These are phyloP conservation scores for Sporothrix humicola DNA, from an alignment of 2,329 filamentous ascomycete species.

Conservation along the genomic window DNA sequence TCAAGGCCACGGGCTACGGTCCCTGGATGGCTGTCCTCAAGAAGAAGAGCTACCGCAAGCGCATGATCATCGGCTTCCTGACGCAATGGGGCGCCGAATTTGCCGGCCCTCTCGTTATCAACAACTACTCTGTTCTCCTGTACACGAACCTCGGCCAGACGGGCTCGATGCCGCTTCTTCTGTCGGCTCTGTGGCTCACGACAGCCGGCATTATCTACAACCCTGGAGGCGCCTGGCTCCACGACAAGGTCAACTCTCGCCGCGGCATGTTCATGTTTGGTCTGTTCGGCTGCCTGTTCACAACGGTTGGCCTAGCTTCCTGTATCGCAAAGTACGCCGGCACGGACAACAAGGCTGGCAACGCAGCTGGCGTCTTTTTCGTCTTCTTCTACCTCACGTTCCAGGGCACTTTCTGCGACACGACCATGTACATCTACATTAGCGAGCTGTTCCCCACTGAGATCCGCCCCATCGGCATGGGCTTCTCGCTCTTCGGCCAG, in stretches of 20 bases:
- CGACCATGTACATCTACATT: constrained; percentile 50
- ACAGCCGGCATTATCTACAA: constrained; percentile 57
- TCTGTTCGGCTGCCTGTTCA: constrained; percentile 50
- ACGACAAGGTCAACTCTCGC: constrained; percentile 55
- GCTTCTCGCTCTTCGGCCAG: constrained; percentile 57
- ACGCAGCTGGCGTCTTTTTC: constrained; percentile 51
- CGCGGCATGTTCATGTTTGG: constrained; percentile 51
- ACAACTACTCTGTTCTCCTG: constrained; percentile 50
- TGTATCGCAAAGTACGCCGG: constrained; percentile 48
- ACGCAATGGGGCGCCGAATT: constrained; percentile 61
- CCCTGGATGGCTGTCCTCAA: constrained; percentile 54
- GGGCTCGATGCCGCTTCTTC: constrained; percentile 49
- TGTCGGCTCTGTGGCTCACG: constrained; percentile 50
- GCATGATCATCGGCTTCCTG: constrained; percentile 58
- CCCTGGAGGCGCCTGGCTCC: constrained; percentile 55
- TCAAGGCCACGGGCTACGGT: constrained; percentile 48
- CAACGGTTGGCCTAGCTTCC: constrained; percentile 45
- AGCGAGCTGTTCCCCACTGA: constrained; percentile 53
- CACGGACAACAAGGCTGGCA: constrained; percentile 48
- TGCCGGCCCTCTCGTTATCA: constrained; percentile 58
- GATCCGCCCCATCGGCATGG: constrained; percentile 58
- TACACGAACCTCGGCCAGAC: constrained; percentile 50
- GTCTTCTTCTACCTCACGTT: constrained; percentile 56
- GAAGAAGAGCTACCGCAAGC: constrained; percentile 56
- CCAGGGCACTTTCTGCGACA: constrained; percentile 52